Conservation (phyloP, 78 protist genomes). For the Tieghemostelium lacteum region DNA sequence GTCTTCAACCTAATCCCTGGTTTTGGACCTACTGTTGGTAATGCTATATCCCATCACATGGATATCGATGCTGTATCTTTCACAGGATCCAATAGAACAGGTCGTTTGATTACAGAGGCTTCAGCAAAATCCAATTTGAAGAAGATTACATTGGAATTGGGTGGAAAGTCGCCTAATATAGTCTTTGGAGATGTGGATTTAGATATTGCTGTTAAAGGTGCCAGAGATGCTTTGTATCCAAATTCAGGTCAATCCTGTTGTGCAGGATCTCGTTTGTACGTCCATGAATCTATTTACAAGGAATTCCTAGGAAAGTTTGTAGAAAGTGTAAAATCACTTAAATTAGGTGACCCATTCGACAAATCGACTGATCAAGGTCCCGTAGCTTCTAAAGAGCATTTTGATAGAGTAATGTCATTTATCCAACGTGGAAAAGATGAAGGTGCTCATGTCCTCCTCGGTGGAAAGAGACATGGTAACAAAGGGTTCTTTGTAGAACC, state of each 20-base stretch:
- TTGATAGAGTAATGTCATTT: constrained; percentile 25
- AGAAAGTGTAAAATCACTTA: neutral
- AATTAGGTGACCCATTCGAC: constrained; percentile 73
- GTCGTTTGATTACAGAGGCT: constrained; percentile 58
- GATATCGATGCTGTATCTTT: constrained; percentile 86
- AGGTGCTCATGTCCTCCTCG: constrained; percentile 46
- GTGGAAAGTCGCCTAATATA: constrained; percentile 94
- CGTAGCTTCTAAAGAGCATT: constrained; percentile 70
- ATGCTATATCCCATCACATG: constrained; percentile 60
- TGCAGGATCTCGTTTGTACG: constrained; percentile 84
- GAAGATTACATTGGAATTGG: constrained; percentile 84
- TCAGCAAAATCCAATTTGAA: constrained; percentile 47
- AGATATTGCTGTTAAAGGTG: constrained; percentile 22
- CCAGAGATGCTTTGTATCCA: constrained; percentile 4
- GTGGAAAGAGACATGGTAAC: constrained; percentile 15
- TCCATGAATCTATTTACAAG: constrained; percentile 83
- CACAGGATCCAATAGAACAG: constrained; percentile 86
- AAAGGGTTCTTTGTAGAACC: neutral
- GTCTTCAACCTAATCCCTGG: constrained; percentile 90
- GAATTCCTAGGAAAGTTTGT: constrained; percentile 46
- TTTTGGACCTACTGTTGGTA: constrained; percentile 79
- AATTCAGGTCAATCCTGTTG: constrained; percentile 84
- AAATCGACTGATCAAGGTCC: constrained; percentile 45
- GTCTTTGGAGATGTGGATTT: constrained; percentile 90
- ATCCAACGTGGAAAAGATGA: constrained; percentile 48